Evolutionary conservation across 257 asterid genomes (phyloP).

Genomic region (Nicotiana knightiana): DNA sequence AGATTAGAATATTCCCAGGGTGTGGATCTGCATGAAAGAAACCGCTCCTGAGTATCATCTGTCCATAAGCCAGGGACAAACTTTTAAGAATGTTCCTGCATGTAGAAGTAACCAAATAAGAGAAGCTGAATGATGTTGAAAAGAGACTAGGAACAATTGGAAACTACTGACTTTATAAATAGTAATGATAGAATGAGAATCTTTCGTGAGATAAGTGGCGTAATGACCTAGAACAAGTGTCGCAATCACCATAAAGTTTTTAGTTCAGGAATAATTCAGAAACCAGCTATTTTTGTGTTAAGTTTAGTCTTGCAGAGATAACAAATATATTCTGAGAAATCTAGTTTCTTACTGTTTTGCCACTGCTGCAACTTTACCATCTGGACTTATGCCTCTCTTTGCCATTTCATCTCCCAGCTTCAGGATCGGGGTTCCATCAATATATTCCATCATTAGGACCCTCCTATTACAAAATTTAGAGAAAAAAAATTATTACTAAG

Average conservation of each 20-base stretch:
- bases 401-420: conserved; percentile 94
- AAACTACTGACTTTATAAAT: not conserved
- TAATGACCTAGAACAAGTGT: not conserved
- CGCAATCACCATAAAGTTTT: not conserved
- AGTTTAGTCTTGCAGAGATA: not conserved
- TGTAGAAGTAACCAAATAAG: not conserved
- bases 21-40: conserved; percentile 99
- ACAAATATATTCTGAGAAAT: conserved; percentile 4
- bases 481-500: not conserved
- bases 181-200: not conserved
- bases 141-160: not conserved
- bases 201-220: not conserved
- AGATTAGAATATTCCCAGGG: conserved; percentile 94
- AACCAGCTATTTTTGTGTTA: not conserved
- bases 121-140: not conserved
- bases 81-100: conserved; percentile 87
- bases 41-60: conserved; percentile 93
- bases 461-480: conserved; percentile 37
- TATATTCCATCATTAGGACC: conserved; percentile 88
- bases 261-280: not conserved
- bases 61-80: conserved; percentile 90
- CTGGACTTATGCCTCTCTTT: conserved; percentile 88
- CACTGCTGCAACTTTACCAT: conserved; percentile 79
- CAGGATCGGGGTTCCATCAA: conserved; percentile 87
- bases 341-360: conserved; percentile 93